Evolutionary conservation across 306 rosid species (phyloP).

Genomic region (Alnus glutinosa): DNA sequence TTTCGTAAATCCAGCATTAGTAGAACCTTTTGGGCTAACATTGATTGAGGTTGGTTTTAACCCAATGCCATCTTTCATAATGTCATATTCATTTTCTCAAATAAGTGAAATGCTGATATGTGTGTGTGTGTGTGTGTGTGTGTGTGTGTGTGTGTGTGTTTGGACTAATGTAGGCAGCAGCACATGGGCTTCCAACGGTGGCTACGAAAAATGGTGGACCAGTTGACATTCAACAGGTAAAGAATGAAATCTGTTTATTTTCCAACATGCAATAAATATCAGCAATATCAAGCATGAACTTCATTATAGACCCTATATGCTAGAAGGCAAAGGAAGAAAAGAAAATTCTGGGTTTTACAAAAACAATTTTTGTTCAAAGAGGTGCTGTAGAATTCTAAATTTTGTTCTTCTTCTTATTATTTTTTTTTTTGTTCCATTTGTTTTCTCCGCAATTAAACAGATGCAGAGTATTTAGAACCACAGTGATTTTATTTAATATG

Average conservation of each 20-base stretch:
- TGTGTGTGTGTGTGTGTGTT: conserved; percentile 6
- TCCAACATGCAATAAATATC: not conserved
- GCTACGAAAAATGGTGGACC: conserved; percentile 95
- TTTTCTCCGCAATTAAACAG: not conserved
- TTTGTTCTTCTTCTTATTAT: not conserved
- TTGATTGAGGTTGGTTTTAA: conserved; percentile 74
- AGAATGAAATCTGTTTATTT: not conserved
- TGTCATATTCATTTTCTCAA: conserved; percentile 21
- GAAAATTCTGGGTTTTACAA: not conserved
- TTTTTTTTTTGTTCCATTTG: not conserved
- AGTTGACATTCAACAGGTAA: conserved; percentile 84
- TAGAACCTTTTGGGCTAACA: conserved; percentile 92
- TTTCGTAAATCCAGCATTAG: conserved; percentile 91
- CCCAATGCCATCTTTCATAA: conserved; percentile 7
- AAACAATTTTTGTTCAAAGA: not conserved
- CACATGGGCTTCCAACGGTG: conserved; percentile 94
- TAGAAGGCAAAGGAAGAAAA: conserved; percentile 12
- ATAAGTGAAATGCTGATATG: conserved; percentile 2
- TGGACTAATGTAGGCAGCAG: conserved; percentile 69
- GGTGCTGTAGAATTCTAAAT: conserved; percentile 10
- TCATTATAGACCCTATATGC: not conserved
- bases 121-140: conserved; percentile 7
- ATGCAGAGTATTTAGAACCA: not conserved
- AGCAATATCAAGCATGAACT: conserved; percentile 9
- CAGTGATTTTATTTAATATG: not conserved